Percentiles rank a stretch among this genome's conserved stretches.
phyloP scores from a whole-genome alignment of 2,329 filamentous ascomycete genomes.

The Fusarium subglutinans region DNA sequence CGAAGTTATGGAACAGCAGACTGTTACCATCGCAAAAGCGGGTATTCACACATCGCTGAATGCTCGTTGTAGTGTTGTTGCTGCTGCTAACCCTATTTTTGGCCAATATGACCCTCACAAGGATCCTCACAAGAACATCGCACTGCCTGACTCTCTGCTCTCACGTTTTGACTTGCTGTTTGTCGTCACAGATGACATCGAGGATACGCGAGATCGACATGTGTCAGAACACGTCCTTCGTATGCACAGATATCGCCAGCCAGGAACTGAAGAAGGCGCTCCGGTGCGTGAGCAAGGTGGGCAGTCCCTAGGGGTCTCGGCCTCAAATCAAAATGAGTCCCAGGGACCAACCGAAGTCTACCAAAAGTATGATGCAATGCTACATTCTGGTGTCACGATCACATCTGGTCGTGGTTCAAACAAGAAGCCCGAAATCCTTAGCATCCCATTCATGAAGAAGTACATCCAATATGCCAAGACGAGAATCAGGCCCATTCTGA shows the following conservation, averaged over 20 bases:
- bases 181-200: slow-evolving; percentile 97
- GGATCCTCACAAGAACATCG: slow-evolving; percentile 98
- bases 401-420: slow-evolving; percentile 77
- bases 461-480: slow-evolving; percentile 99
- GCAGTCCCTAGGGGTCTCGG: slow-evolving; percentile 87
- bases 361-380: slow-evolving; percentile 95
- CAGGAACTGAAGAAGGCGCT: slow-evolving; percentile 92
- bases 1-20: slow-evolving; percentile 99
- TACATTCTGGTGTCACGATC: slow-evolving; percentile 88
- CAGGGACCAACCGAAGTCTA: slow-evolving; percentile 86
- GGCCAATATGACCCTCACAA: slow-evolving; percentile 99
- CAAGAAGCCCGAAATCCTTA: slow-evolving; percentile 86
- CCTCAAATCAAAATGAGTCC: slow-evolving; percentile 78
- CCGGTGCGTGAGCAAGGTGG: slow-evolving; percentile 88
- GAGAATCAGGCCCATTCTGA: slow-evolving; percentile 87
- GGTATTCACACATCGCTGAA: slow-evolving; percentile 98
- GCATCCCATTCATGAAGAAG: slow-evolving; percentile 98
- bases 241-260: slow-evolving; percentile 95
- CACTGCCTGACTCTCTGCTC: slow-evolving; percentile 91
- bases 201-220: slow-evolving; percentile 88
- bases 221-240: slow-evolving; percentile 96
- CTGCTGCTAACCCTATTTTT: slow-evolving; percentile 96
- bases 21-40: slow-evolving; percentile 97
- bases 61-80: slow-evolving; percentile 94
- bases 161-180: slow-evolving; percentile 99